Conservation (phyloP, 2,329 filamentous ascomycete species). For the Sporothrix globosa region DNA sequence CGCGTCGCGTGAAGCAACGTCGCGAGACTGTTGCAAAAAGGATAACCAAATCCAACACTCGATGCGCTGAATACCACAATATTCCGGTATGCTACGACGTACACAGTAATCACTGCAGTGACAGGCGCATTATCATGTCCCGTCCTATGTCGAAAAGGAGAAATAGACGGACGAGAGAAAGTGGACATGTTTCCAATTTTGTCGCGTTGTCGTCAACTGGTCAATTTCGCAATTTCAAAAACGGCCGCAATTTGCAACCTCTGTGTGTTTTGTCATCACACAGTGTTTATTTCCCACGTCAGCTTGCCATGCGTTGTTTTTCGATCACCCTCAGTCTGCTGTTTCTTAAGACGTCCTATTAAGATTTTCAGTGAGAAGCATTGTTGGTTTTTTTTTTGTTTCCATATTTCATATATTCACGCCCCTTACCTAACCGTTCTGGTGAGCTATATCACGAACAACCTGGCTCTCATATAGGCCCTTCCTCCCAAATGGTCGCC, state of each 20-base stretch:
- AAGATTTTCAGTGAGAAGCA: background rate
- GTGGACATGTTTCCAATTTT: background rate
- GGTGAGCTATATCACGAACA: conserved; percentile 15
- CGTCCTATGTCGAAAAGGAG: background rate
- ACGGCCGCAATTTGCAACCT: background rate
- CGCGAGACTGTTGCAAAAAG: background rate
- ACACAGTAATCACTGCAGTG: too few relatives aligned
- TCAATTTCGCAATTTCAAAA: background rate
- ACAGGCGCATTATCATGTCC: background rate
- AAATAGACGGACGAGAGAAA: background rate
- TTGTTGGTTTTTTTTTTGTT: background rate
- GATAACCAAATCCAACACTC: background rate
- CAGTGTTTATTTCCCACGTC: background rate
- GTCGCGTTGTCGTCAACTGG: conserved; percentile 6
- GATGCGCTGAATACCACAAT: background rate
- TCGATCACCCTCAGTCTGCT: background rate
- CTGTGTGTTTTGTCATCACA: background rate
- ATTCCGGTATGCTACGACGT: background rate
- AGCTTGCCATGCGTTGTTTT: background rate
- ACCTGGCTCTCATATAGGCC: conserved; percentile 8
- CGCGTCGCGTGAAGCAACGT: conserved; percentile 14
- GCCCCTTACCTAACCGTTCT: background rate
- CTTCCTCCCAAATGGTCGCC: background rate
- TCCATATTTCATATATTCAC: background rate
- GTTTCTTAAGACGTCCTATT: background rate